These are phyloP conservation scores for Podospora pseudocomata DNA, from an alignment of 495 filamentous ascomycete species.

Conservation along the genomic window DNA sequence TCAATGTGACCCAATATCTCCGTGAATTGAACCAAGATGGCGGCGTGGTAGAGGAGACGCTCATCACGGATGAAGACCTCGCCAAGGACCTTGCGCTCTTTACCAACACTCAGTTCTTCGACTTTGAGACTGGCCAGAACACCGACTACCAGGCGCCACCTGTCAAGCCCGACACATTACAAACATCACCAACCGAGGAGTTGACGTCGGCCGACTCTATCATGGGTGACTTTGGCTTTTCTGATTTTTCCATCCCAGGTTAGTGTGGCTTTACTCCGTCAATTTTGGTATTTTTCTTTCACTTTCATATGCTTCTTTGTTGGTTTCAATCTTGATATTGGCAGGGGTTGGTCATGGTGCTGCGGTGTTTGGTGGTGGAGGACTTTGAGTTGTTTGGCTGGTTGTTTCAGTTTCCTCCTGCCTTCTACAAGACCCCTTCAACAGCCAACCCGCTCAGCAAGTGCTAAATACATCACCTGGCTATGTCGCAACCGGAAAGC, in stretches of 20 bases:
- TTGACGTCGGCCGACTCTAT: conserved; percentile 32
- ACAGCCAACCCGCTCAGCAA: not conserved
- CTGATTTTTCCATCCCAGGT: conserved; percentile 28
- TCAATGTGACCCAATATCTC: conserved; percentile 85
- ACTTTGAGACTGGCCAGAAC: conserved; percentile 62
- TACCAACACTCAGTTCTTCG: conserved; percentile 91
- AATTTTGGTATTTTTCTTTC: not conserved
- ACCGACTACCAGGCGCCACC: conserved; percentile 39
- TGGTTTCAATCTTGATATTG: not conserved
- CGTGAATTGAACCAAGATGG: conserved; percentile 81
- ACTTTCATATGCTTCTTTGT: not conserved
- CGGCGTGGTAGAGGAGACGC: conserved; percentile 54
- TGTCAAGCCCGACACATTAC: conserved; percentile 34
- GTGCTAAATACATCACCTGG: not conserved
- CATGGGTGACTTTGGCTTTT: conserved; percentile 39
- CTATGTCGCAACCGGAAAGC: conserved; percentile 1
- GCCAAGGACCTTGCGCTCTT: conserved; percentile 77
- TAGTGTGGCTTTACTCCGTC: conserved; percentile 18
- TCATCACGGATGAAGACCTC: conserved; percentile 55
- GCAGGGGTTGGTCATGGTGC: not conserved
- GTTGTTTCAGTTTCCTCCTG: not conserved
- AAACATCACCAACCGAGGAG: conserved; percentile 38
- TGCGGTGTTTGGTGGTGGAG: not conserved
- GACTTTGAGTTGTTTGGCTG: not conserved
- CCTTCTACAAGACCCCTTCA: not conserved